Evolutionary conservation across 495 filamentous ascomycete genomes (phyloP).

Genomic region (Beverwykella pulmonaria): DNA sequence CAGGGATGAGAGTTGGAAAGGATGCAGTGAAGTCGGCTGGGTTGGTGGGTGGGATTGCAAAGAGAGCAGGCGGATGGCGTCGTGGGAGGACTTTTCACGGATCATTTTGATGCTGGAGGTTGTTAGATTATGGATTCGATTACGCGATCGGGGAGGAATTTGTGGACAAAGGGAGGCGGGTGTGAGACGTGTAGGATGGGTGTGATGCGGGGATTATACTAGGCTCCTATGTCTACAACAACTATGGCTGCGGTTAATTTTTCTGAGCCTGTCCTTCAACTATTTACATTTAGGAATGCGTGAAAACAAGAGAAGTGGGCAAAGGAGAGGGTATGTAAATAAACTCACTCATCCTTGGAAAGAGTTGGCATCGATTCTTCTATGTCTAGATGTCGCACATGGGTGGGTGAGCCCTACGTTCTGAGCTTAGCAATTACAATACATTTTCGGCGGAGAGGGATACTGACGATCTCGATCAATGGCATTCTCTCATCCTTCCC

Average conservation of each 20-base stretch:
- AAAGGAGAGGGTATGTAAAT: neutral
- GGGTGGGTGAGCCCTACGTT: slow-evolving; percentile 40
- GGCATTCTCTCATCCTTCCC: slow-evolving; percentile 10
- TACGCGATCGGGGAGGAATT: too few relatives aligned
- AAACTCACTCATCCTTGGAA: slow-evolving; percentile 41
- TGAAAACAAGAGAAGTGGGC: neutral
- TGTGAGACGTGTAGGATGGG: neutral
- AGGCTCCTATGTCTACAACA: too few relatives aligned
- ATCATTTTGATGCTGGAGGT: slow-evolving; percentile 36
- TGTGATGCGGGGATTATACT: neutral
- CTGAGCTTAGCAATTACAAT: neutral
- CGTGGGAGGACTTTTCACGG: slow-evolving; percentile 42
- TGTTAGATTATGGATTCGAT: neutral
- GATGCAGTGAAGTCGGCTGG: neutral
- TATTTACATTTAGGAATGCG: too few relatives aligned
- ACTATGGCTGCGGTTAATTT: too few relatives aligned
- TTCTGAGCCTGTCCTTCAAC: too few relatives aligned
- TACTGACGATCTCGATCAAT: slow-evolving; percentile 25
- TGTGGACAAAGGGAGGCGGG: too few relatives aligned
- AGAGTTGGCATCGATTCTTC: slow-evolving; percentile 32
- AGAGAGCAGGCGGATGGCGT: slow-evolving; percentile 30
- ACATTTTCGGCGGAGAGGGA: neutral
- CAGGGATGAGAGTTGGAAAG: neutral
- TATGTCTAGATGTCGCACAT: slow-evolving; percentile 43
- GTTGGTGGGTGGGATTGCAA: slow-evolving; percentile 14